Evolutionary conservation across 2,329 filamentous ascomycete genomes (phyloP).

Genomic region (Pyrenochaeta sp.): DNA sequence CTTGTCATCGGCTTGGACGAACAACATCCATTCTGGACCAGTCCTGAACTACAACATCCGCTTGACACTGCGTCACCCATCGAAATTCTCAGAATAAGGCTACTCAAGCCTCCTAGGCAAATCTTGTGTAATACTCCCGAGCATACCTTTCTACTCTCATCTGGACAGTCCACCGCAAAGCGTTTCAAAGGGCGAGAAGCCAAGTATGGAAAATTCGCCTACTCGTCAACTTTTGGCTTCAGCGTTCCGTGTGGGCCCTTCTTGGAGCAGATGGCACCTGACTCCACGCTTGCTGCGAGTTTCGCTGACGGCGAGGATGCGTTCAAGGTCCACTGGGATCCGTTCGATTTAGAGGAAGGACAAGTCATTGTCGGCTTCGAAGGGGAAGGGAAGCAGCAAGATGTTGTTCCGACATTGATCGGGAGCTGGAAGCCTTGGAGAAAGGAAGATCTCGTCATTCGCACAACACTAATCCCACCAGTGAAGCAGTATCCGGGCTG

Average conservation of each 20-base stretch:
- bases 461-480: constrained; percentile 13
- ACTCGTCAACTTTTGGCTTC: constrained; percentile 59
- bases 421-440: constrained; percentile 24
- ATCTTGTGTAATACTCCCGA: constrained; percentile 49
- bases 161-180: constrained; percentile 17
- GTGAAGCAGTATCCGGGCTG: constrained; percentile 17
- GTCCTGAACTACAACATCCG: constrained; percentile 44
- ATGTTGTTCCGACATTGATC: constrained; percentile 1
- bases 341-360: constrained; percentile 10
- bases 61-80: background rate
- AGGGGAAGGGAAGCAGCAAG: too few relatives aligned
- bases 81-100: constrained; percentile 8
- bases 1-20: constrained; percentile 46
- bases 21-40: constrained; percentile 53
- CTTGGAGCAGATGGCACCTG: constrained; percentile 39
- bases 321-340: constrained; percentile 31
- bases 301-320: constrained; percentile 23
- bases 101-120: constrained; percentile 44
- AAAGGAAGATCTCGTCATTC: constrained; percentile 2
- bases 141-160: constrained; percentile 23
- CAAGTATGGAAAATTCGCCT: constrained; percentile 29
- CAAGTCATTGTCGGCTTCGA: background rate
- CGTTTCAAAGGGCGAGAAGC: constrained; percentile 24
- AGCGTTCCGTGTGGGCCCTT: constrained; percentile 51
- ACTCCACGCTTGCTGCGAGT: constrained; percentile 29